A percentile compares a stretch with the other conserved stretches of the same genome.
Conservation (phyloP, 257 asterid genomes). For the Echium plantagineum region DNA sequence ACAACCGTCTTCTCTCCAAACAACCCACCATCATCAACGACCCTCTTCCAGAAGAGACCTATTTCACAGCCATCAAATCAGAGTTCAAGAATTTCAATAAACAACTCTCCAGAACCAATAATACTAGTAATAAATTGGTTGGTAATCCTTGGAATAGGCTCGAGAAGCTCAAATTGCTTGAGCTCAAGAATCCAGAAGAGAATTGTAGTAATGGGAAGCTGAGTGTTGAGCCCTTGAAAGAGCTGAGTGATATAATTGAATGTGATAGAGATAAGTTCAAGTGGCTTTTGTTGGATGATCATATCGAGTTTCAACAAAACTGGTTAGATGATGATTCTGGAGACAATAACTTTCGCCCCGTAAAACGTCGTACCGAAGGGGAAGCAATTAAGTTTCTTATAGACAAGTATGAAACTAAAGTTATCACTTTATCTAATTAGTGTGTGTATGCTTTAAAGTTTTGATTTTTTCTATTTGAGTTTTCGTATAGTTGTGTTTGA, state of each 20-base stretch:
- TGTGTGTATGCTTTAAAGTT: not conserved
- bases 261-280: slow-evolving; percentile 52
- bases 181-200: slow-evolving; percentile 41
- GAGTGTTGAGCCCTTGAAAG: slow-evolving; percentile 50
- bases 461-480: slow-evolving; percentile 5
- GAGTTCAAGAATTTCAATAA: slow-evolving; percentile 57
- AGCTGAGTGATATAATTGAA: slow-evolving; percentile 71
- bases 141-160: slow-evolving; percentile 89
- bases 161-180: slow-evolving; percentile 54
- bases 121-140: slow-evolving; percentile 31
- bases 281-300: slow-evolving; percentile 71
- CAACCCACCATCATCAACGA: slow-evolving; percentile 29
- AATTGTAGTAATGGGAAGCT: slow-evolving; percentile 34
- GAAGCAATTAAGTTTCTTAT: slow-evolving; percentile 49
- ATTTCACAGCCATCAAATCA: slow-evolving; percentile 47
- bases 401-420: slow-evolving; percentile 30
- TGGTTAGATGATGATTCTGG: slow-evolving; percentile 26
- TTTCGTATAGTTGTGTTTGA: not conserved
- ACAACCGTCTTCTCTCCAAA: slow-evolving; percentile 70
- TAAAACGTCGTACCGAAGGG: slow-evolving; percentile 44
- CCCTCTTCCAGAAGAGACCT: slow-evolving; percentile 43
- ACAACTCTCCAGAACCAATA: slow-evolving; percentile 11
- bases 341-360: slow-evolving; percentile 35
- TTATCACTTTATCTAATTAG: not conserved
- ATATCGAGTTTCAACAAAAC: slow-evolving; percentile 46